These are phyloP conservation scores for Schizochytrium sp. DNA, from an alignment of 108 stramenopile genomes.

Conservation along the genomic window DNA sequence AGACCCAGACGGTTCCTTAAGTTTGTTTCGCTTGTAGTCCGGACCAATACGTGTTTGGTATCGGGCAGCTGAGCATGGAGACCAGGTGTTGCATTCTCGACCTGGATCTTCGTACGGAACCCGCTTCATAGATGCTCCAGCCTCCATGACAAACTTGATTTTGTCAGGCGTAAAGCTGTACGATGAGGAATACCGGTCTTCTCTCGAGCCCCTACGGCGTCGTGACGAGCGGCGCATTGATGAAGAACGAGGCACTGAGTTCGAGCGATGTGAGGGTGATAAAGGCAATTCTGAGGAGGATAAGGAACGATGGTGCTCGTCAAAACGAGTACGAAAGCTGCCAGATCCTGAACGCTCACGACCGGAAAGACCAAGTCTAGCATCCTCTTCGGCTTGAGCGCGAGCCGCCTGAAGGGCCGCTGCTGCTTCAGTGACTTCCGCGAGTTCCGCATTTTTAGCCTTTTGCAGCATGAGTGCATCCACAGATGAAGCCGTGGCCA, in stretches of 20 bases:
- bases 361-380: not conserved
- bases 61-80: not conserved
- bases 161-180: constrained; percentile 22
- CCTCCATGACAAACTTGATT: constrained; percentile 58
- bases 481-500: not conserved
- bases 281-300: not conserved
- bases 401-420: constrained; percentile 18
- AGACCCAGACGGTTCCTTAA: constrained; percentile 30
- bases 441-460: not conserved
- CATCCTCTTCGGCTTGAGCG: constrained; percentile 34
- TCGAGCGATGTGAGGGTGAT: not conserved
- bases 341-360: not conserved
- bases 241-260: not conserved
- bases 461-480: not conserved
- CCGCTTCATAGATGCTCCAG: constrained; percentile 54
- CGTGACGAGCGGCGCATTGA: not conserved
- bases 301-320: not conserved
- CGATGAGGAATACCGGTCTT: not conserved
- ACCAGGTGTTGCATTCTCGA: constrained; percentile 42
- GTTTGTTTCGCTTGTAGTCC: constrained; percentile 50
- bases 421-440: not conserved
- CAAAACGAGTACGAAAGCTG: no score
- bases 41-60: constrained; percentile 19
- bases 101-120: constrained; percentile 52
- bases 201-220: not conserved